Evolutionary conservation across 2,329 filamentous ascomycete genomes (phyloP).

Genomic region (Zarea fungicola): DNA sequence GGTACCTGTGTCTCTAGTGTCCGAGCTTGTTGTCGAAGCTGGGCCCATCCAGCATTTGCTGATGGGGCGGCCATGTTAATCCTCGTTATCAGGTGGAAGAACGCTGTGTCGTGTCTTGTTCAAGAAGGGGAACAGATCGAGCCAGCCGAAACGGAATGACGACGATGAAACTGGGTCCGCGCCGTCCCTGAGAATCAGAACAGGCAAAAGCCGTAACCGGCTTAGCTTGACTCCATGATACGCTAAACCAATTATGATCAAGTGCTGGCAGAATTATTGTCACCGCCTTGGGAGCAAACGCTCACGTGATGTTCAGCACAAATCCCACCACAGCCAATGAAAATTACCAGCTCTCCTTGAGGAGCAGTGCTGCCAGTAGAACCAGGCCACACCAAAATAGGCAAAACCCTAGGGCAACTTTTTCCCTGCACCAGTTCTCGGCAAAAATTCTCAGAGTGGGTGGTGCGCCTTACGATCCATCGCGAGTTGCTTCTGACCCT

Average conservation of each 20-base stretch:
- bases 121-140: constrained; percentile 3
- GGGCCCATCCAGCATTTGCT: constrained; percentile 73
- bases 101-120: not conserved
- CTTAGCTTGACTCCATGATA: not conserved
- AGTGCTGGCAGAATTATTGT: constrained; percentile 15
- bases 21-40: constrained; percentile 87
- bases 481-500: constrained; percentile 24
- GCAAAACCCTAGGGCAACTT: constrained; percentile 33
- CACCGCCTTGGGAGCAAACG: constrained; percentile 23
- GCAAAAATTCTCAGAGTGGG: constrained; percentile 29
- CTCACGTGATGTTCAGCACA: constrained; percentile 23
- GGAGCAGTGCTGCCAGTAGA: not conserved
- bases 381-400: constrained; percentile 15
- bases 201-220: not conserved
- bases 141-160: constrained; percentile 6
- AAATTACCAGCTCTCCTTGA: constrained; percentile 25
- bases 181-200: not conserved
- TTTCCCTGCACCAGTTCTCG: constrained; percentile 29
- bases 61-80: constrained; percentile 45
- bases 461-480: constrained; percentile 17
- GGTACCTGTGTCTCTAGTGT: constrained; percentile 87
- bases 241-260: not conserved
- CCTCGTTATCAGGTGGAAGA: not conserved
- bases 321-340: constrained; percentile 24
- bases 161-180: constrained; percentile 12